A percentile compares a stretch with the other conserved stretches of the same genome.
These are phyloP conservation scores for Stachybotrys chlorohalonatus DNA, from an alignment of 2,329 filamentous ascomycete genomes.

Conservation along the genomic window DNA sequence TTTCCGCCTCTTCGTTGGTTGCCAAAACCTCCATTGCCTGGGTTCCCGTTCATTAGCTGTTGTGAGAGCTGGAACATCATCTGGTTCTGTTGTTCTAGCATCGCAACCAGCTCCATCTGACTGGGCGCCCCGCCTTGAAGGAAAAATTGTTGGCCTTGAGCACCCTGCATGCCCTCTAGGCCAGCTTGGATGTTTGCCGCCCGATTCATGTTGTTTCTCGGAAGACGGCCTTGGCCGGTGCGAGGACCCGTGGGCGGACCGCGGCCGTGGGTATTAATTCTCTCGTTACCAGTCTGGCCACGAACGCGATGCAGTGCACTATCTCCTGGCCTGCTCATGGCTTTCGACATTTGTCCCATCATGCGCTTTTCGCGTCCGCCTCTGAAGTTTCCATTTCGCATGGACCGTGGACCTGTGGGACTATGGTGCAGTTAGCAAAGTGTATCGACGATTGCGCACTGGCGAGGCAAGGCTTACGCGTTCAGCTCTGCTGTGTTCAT, in stretches of 20 bases:
- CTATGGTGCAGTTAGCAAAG: constrained; percentile 43
- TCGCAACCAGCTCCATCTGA: constrained; percentile 56
- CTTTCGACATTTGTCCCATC: constrained; percentile 75
- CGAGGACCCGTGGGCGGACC: constrained; percentile 65
- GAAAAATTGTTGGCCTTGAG: constrained; percentile 34
- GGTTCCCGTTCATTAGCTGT: constrained; percentile 49
- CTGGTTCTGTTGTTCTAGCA: constrained; percentile 79
- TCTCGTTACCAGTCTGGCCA: constrained; percentile 59
- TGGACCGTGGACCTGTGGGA: constrained; percentile 88
- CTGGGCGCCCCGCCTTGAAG: constrained; percentile 34
- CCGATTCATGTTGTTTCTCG: constrained; percentile 42
- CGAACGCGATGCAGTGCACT: constrained; percentile 73
- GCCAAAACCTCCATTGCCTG: constrained; percentile 26
- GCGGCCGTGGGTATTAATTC: constrained; percentile 71
- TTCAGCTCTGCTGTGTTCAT: constrained; percentile 44
- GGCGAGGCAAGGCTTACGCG: constrained; percentile 40
- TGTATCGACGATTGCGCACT: not conserved
- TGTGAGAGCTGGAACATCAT: constrained; percentile 73
- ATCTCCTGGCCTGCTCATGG: constrained; percentile 70
- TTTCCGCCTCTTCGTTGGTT: constrained; percentile 34
- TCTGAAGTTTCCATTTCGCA: constrained; percentile 63
- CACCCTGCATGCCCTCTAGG: constrained; percentile 31
- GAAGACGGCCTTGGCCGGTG: constrained; percentile 39
- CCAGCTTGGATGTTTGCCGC: constrained; percentile 41
- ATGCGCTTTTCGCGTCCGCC: constrained; percentile 68